A percentile compares a stretch with the other conserved stretches of the same genome.
phyloP scores from a whole-genome alignment of 129 eudicot species.

The Ambrosia artemisiifolia region DNA sequence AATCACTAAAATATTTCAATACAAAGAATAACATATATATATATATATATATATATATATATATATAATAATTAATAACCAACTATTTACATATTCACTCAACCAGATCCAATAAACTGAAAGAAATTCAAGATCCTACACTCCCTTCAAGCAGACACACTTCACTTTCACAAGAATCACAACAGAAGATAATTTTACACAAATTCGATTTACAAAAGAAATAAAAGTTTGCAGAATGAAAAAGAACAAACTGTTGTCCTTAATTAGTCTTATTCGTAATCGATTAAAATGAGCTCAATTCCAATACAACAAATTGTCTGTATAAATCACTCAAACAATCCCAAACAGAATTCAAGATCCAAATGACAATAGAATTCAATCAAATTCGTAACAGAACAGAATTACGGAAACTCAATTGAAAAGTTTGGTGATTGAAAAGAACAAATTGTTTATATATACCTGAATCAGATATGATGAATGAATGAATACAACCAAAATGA shows the following conservation, averaged over 20 bases:
- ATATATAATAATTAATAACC: no score
- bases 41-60: no score
- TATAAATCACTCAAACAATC: constrained; percentile 1
- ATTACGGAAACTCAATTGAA: not conserved
- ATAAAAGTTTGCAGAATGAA: not conserved
- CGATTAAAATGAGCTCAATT: not conserved
- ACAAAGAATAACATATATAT: not conserved
- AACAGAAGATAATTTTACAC: not conserved
- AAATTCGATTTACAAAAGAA: not conserved
- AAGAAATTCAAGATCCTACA: constrained; percentile 11
- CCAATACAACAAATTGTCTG: not conserved
- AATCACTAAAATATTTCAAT: not conserved
- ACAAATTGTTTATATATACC: constrained; percentile 17
- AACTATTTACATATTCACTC: not conserved
- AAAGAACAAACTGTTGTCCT: no score
- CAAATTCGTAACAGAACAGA: not conserved
- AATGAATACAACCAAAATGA: constrained; percentile 11
- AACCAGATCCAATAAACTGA: constrained; percentile 20
- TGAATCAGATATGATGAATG: constrained; percentile 9
- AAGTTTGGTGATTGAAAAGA: not conserved
- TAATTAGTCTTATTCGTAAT: no score
- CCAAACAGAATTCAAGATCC: constrained; percentile 19
- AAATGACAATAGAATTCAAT: no score
- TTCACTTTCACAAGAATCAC: constrained; percentile 18
- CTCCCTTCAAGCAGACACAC: not conserved